phyloP scores from a whole-genome alignment of 495 filamentous ascomycete species.

The Talaromyces ruber region DNA sequence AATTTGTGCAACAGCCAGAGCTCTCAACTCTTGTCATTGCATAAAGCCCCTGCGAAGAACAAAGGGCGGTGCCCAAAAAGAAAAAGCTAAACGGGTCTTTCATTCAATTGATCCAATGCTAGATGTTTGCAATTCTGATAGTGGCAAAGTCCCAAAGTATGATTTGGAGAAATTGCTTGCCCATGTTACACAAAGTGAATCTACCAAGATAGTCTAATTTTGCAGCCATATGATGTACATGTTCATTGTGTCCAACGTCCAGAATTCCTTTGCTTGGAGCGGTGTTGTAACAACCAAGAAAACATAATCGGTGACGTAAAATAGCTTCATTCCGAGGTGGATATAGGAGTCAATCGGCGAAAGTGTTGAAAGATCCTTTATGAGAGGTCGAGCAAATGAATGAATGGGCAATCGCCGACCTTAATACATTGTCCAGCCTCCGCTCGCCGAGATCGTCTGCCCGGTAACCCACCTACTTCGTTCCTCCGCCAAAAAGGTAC shows the following conservation, averaged over 20 bases:
- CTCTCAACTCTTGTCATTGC: background rate
- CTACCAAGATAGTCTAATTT: background rate
- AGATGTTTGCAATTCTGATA: background rate
- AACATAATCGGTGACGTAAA: background rate
- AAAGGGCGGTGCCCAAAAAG: background rate
- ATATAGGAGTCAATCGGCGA: background rate
- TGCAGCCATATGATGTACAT: background rate
- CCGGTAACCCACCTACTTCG: conserved; percentile 50
- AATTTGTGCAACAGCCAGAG: background rate
- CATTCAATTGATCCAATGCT: background rate
- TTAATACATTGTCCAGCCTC: conserved; percentile 26
- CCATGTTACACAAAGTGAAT: background rate
- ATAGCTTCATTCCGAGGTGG: background rate
- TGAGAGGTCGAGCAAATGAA: background rate
- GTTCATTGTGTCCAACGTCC: background rate
- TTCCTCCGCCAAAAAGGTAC: conserved; percentile 42
- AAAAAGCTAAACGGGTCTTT: background rate
- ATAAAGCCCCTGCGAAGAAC: background rate
- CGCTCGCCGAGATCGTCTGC: conserved; percentile 48
- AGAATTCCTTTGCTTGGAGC: background rate
- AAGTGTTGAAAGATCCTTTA: background rate
- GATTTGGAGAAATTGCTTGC: background rate
- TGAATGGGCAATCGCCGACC: background rate
- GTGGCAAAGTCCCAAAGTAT: background rate
- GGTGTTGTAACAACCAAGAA: background rate